A percentile compares a stretch with the other conserved stretches of the same genome.
These are phyloP conservation scores for Silene noctiflora DNA, from an alignment of 179 eudicot genomes.

Conservation along the genomic window DNA sequence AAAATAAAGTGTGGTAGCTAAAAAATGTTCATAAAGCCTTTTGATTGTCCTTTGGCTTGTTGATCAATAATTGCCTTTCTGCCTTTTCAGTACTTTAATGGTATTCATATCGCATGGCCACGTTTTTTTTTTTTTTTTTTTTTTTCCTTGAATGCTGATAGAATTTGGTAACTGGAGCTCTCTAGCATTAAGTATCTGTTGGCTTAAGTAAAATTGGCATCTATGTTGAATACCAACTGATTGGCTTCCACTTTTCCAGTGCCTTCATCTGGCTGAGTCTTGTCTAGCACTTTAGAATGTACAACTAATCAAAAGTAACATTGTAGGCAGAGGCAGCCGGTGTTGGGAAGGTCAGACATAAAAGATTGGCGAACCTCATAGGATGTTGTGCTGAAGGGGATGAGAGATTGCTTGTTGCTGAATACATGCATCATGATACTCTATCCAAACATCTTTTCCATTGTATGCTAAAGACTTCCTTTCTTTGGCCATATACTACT, in stretches of 20 bases:
- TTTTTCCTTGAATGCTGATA: background rate
- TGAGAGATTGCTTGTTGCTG: conserved; percentile 81
- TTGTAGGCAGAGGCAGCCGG: conserved; percentile 80
- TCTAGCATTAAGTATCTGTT: background rate
- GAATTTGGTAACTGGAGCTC: background rate
- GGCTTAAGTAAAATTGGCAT: background rate
- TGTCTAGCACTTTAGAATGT: background rate
- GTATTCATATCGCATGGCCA: background rate
- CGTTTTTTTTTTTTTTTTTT: background rate
- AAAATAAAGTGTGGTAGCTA: conserved; percentile 18
- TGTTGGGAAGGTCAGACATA: conserved; percentile 77
- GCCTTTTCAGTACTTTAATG: background rate
- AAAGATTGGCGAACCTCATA: conserved; percentile 64
- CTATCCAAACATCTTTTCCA: conserved; percentile 88
- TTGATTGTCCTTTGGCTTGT: conserved; percentile 15
- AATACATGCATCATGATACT: conserved; percentile 85
- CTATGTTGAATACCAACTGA: background rate
- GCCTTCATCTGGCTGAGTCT: conserved; percentile 11
- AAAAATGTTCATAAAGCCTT: conserved; percentile 16
- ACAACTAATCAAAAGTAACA: background rate
- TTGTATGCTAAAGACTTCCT: conserved; percentile 49
- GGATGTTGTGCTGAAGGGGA: conserved; percentile 89
- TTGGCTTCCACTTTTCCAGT: background rate
- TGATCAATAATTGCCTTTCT: background rate
- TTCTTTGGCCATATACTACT: background rate